phyloP scores from a whole-genome alignment of 2,329 filamentous ascomycete genomes.

The Cadophora gregata region DNA sequence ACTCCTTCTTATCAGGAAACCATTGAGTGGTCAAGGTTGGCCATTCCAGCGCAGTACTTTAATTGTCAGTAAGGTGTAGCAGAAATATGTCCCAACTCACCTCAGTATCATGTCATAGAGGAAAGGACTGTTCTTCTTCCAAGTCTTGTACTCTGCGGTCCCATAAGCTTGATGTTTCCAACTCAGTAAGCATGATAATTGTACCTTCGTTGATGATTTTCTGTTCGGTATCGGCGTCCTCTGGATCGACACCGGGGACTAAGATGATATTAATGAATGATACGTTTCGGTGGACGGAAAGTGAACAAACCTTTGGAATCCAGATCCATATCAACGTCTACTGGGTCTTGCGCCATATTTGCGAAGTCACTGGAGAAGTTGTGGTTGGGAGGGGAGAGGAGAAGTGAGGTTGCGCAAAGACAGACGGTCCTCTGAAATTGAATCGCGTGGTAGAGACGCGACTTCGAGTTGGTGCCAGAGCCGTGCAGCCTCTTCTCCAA shows the following conservation, averaged over 20 bases:
- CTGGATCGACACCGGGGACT: slow-evolving; percentile 60
- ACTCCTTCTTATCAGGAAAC: slow-evolving; percentile 93
- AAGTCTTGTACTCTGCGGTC: slow-evolving; percentile 90
- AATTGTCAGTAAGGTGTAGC: slow-evolving; percentile 28
- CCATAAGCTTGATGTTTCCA: not conserved
- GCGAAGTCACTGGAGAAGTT: not conserved
- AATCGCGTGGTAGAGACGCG: slow-evolving; percentile 19
- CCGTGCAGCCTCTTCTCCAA: slow-evolving; percentile 11
- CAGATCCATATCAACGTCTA: slow-evolving; percentile 55
- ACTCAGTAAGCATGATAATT: not conserved
- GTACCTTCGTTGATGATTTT: slow-evolving; percentile 92
- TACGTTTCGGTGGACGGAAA: not conserved
- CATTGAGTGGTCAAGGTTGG: slow-evolving; percentile 97
- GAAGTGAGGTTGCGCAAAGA: slow-evolving; percentile 1
- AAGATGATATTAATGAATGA: slow-evolving; percentile 46
- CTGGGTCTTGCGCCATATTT: slow-evolving; percentile 54
- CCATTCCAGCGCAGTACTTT: slow-evolving; percentile 90
- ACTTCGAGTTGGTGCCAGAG: slow-evolving; percentile 3
- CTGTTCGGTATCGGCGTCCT: slow-evolving; percentile 75
- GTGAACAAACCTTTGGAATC: slow-evolving; percentile 43
- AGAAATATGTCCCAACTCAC: slow-evolving; percentile 48
- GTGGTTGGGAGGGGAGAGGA: too few relatives aligned
- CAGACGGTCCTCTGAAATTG: not conserved
- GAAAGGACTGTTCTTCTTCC: slow-evolving; percentile 99
- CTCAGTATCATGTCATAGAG: slow-evolving; percentile 97